Percentiles rank a stretch among this genome's conserved stretches.
phyloP scores from a whole-genome alignment of 345 rosid genomes.

The Pistacia atlantica region DNA sequence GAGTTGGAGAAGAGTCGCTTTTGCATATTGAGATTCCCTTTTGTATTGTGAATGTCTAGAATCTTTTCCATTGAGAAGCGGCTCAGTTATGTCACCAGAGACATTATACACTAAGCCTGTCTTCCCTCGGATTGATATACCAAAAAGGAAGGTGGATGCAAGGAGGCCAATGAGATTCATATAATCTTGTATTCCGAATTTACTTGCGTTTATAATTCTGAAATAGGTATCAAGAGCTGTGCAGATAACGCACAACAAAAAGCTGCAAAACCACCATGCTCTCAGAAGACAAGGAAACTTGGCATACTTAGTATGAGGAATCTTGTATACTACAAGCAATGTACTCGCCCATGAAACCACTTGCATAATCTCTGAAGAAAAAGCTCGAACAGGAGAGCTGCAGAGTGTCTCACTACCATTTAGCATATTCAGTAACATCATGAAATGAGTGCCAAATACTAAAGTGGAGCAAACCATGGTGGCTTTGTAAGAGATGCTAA shows the following conservation, averaged over 20 bases:
- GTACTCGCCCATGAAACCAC: slow-evolving; percentile 48
- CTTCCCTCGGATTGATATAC: slow-evolving; percentile 64
- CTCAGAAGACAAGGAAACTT: slow-evolving; percentile 74
- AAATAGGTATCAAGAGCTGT: slow-evolving; percentile 34
- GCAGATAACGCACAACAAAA: slow-evolving; percentile 43
- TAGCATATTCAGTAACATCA: slow-evolving; percentile 42
- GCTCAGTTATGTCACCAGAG: slow-evolving; percentile 45
- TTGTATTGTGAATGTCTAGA: slow-evolving; percentile 26
- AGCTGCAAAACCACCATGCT: slow-evolving; percentile 85
- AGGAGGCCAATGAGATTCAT: slow-evolving; percentile 51
- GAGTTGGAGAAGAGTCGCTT: slow-evolving; percentile 70
- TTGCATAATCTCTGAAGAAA: slow-evolving; percentile 55
- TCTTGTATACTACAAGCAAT: slow-evolving; percentile 39
- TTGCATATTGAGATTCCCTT: slow-evolving; percentile 67
- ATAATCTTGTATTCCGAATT: slow-evolving; percentile 41
- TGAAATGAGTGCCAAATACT: slow-evolving; percentile 47
- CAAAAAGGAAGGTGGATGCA: slow-evolving; percentile 53
- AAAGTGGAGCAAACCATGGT: slow-evolving; percentile 44
- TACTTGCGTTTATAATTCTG: slow-evolving; percentile 31
- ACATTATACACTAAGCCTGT: slow-evolving; percentile 45
- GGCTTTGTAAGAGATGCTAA: slow-evolving; percentile 47
- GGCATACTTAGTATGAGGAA: slow-evolving; percentile 27
- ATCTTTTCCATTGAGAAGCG: slow-evolving; percentile 48
- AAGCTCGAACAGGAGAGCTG: slow-evolving; percentile 39
- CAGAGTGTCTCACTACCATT: slow-evolving; percentile 36